Conservation (phyloP, 2,329 filamentous ascomycete genomes). For the Neonectria punicea region DNA sequence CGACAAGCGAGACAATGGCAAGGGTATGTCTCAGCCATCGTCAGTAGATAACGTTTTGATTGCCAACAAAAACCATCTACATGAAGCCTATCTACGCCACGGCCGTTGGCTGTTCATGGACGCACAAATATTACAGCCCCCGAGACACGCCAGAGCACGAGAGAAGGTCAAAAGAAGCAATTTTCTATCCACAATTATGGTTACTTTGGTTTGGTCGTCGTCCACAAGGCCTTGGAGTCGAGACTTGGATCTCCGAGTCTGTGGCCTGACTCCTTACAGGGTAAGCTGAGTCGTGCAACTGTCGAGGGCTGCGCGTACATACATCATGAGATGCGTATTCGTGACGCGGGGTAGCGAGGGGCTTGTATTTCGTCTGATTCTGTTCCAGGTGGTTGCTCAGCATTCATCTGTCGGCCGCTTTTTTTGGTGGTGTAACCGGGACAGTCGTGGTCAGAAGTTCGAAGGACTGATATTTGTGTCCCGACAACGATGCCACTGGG, state of each 20-base stretch:
- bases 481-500: neutral
- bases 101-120: neutral
- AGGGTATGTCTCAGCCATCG: neutral
- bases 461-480: neutral
- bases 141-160: neutral
- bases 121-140: neutral
- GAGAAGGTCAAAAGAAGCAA: neutral
- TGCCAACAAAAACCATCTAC: neutral
- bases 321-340: neutral
- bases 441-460: too few relatives aligned
- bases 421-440: neutral
- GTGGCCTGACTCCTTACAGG: neutral
- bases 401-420: neutral
- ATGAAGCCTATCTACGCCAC: neutral
- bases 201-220: neutral
- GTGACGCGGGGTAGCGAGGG: neutral
- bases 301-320: neutral
- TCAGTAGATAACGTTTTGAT: neutral
- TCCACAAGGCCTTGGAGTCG: neutral
- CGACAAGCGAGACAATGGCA: neutral
- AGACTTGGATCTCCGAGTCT: neutral
- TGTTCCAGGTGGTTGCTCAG: slow-evolving; percentile 1
- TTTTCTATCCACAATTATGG: neutral
- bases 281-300: neutral
- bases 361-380: neutral